Evolutionary conservation across 1,284 basidiomycete species (phyloP), one percentile per base, ranked within the genome.

Genomic region (Athelia sp.): DNA sequence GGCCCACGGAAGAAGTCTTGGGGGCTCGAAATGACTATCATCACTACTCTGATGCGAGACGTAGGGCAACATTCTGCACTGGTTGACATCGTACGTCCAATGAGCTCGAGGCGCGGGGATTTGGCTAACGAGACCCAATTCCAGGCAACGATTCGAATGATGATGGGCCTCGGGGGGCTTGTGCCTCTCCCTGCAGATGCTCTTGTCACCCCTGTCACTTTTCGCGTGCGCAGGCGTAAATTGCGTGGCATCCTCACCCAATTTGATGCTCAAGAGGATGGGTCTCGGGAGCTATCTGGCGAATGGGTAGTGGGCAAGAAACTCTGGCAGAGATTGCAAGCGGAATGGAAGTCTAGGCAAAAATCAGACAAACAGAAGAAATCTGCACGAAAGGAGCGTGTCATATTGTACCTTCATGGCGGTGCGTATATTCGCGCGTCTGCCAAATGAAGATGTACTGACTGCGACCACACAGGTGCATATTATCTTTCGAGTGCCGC

Each of bases 281-380:
- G 84, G 47, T 74, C 65, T 15, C 79, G 96, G 4, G 89, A 95
- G 62, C 76, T 99, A 42, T 86, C 84, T 1, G 96, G 93, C 3
- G 97, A 99, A 72, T 99, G 96, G 96, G 88, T 98, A 17, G 89
- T 98, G 14, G 92, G 93, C 44, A 90, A 90, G 65, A 83, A 83
- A 56, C 83, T 95, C 1, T 98, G 95, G 94, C 85, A 85, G 56
- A 74, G 84, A 18, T 74, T 98, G 54, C 94, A 98, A 63, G 70
- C 79, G 3, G 93, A 98, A 61, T 93, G 92, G 79, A 81, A 81
- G 59, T 72, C 67, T 6, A 52, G 54, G 17, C 18, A 44, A 62
- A 59, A 51, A 55, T 47, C 50, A 58, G 48, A 43, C 55, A 46
- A 54, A 53, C 45, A 34, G 48, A 52, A 54, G 46, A 54, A 47